Percentiles rank a stretch among this genome's conserved stretches.
These are phyloP conservation scores for Chenopodium suecicum DNA, from an alignment of 148 eudicot genomes.

Conservation along the genomic window DNA sequence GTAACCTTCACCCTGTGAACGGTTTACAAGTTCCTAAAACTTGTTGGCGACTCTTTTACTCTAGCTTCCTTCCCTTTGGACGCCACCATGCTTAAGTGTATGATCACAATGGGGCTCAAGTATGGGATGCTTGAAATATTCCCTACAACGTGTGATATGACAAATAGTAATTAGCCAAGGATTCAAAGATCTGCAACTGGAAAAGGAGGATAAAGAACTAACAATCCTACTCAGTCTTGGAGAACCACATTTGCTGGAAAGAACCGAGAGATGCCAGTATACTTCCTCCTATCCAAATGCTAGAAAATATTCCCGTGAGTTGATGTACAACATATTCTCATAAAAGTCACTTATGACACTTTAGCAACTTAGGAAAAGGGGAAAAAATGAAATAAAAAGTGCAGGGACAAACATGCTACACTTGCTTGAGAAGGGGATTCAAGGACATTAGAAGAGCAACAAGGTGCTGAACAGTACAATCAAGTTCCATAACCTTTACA, in stretches of 20 bases:
- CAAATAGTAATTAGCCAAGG: neutral
- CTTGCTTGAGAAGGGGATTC: neutral
- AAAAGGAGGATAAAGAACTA: neutral
- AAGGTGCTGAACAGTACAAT: neutral
- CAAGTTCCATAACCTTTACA: slow-evolving; percentile 55
- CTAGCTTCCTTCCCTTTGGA: no score
- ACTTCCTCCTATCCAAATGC: slow-evolving; percentile 99
- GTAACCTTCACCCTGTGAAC: no score
- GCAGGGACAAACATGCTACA: neutral
- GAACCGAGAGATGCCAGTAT: slow-evolving; percentile 97
- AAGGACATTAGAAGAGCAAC: neutral
- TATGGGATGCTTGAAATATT: no score
- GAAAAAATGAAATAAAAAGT: neutral
- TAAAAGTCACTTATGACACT: neutral
- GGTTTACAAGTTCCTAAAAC: no score
- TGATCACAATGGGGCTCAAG: no score
- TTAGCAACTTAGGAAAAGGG: neutral
- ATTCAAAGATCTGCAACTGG: neutral
- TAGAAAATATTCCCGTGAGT: slow-evolving; percentile 25
- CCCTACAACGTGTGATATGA: neutral
- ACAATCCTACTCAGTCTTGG: slow-evolving; percentile 69
- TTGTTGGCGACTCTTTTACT: no score
- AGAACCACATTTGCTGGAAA: slow-evolving; percentile 99
- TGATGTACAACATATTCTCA: neutral
- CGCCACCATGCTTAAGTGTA: no score